Conservation (phyloP, 2,329 filamentous ascomycete genomes). For the Aulographum hederae region DNA sequence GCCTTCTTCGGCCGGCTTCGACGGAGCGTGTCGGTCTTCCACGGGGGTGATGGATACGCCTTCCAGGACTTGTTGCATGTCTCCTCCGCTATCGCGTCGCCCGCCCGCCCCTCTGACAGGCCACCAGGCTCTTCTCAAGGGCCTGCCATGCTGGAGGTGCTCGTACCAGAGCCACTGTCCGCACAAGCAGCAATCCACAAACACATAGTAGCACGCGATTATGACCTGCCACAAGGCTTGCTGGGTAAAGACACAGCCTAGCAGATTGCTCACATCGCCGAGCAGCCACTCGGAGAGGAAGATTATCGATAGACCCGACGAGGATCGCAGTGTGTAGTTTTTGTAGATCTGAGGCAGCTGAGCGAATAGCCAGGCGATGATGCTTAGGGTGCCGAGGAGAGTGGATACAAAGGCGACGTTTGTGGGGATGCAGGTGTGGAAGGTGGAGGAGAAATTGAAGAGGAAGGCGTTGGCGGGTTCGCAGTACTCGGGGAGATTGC, state of each 20-base stretch:
- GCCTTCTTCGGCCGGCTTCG: neutral
- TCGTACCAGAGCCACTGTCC: constrained; percentile 50
- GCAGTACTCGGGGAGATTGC: constrained; percentile 34
- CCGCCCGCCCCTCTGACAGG: constrained; percentile 1
- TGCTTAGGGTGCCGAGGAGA: constrained; percentile 40
- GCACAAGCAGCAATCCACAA: constrained; percentile 43
- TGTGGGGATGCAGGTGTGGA: constrained; percentile 46
- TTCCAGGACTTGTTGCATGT: constrained; percentile 4
- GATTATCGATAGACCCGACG: constrained; percentile 44
- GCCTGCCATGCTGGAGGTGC: constrained; percentile 30
- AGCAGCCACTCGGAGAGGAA: constrained; percentile 49
- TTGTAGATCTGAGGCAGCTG: constrained; percentile 53
- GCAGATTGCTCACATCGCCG: constrained; percentile 43
- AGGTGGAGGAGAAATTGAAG: constrained; percentile 34
- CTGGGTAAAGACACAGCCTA: constrained; percentile 43
- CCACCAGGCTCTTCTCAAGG: constrained; percentile 19
- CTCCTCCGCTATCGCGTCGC: constrained; percentile 2
- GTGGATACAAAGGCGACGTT: constrained; percentile 44
- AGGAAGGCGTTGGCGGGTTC: constrained; percentile 40
- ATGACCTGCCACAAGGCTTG: constrained; percentile 51
- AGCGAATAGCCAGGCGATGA: constrained; percentile 50
- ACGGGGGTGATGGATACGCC: constrained; percentile 3
- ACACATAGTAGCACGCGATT: constrained; percentile 46
- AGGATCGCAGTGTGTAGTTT: constrained; percentile 44
- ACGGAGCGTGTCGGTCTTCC: neutral